Evolutionary conservation across 225 moss, liverwort and hornwort genomes (phyloP).

Genomic region (Pleurozium schreberi): DNA sequence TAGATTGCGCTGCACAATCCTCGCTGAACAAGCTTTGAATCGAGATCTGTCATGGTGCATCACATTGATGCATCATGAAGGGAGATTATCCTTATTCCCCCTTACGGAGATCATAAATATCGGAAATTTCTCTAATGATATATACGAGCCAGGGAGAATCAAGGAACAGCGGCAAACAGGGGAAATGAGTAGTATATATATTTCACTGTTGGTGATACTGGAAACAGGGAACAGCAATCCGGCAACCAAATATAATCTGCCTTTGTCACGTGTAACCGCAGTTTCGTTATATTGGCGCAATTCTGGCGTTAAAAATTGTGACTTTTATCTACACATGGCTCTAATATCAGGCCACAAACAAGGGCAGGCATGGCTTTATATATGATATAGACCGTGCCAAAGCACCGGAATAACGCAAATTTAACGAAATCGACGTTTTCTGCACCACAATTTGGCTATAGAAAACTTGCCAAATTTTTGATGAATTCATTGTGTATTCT

Average conservation of each 20-base stretch:
- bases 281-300: neutral
- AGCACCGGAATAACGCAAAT: neutral
- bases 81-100: neutral
- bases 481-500: neutral
- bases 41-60: neutral
- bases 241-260: neutral
- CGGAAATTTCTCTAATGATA: too few species aligned
- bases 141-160: neutral
- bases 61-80: neutral
- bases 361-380: neutral
- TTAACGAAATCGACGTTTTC: neutral
- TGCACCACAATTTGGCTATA: neutral
- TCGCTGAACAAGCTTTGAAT: neutral
- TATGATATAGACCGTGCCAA: neutral
- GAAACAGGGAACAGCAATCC: too few species aligned
- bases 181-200: neutral
- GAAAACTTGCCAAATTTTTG: too few species aligned
- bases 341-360: neutral
- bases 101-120: too few species aligned
- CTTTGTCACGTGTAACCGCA: neutral
- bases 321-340: neutral
- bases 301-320: too few species aligned
- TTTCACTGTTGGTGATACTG: neutral
- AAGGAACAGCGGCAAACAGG: neutral
- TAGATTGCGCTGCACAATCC: neutral